Conservation (phyloP, 169 alveolate genomes). For the Plasmodium knowlesi region DNA sequence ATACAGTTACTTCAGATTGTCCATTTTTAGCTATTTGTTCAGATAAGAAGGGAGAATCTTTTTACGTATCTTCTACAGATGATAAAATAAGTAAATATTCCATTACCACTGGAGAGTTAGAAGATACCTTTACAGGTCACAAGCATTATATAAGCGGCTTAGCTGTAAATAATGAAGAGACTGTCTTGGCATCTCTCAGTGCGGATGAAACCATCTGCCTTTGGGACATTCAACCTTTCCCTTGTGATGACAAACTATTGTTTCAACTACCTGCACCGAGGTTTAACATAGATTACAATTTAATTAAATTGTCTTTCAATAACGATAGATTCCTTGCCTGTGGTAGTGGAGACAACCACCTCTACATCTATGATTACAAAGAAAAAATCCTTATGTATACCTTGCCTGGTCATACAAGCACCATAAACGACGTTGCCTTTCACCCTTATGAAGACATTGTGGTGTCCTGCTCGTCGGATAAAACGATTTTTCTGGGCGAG, state of each 20-base stretch:
- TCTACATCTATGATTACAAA: constrained; percentile 82
- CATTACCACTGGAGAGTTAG: constrained; percentile 73
- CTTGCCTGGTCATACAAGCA: constrained; percentile 88
- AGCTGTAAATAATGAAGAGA: constrained; percentile 83
- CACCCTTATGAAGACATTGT: constrained; percentile 87
- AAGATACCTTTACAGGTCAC: constrained; percentile 82
- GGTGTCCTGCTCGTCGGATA: constrained; percentile 87
- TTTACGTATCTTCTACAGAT: constrained; percentile 87
- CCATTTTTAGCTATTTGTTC: constrained; percentile 85
- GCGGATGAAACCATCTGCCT: constrained; percentile 86
- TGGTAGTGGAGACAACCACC: constrained; percentile 87
- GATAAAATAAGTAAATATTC: constrained; percentile 84
- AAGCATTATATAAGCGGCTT: constrained; percentile 85
- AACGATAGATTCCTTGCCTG: constrained; percentile 78
- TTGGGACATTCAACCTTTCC: constrained; percentile 88
- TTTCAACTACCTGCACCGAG: constrained; percentile 20
- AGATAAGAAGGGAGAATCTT: constrained; percentile 81
- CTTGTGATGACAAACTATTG: constrained; percentile 28
- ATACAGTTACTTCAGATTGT: constrained; percentile 81
- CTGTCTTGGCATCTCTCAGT: constrained; percentile 81
- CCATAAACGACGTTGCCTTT: constrained; percentile 87
- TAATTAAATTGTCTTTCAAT: constrained; percentile 85
- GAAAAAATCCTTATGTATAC: constrained; percentile 80
- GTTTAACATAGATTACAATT: constrained; percentile 87
- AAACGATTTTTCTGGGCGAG: constrained; percentile 86